Evolutionary conservation across 2,329 filamentous ascomycete genomes (phyloP), one percentile per base, ranked within the genome.

Genomic region (Ceratocystis variospora): DNA sequence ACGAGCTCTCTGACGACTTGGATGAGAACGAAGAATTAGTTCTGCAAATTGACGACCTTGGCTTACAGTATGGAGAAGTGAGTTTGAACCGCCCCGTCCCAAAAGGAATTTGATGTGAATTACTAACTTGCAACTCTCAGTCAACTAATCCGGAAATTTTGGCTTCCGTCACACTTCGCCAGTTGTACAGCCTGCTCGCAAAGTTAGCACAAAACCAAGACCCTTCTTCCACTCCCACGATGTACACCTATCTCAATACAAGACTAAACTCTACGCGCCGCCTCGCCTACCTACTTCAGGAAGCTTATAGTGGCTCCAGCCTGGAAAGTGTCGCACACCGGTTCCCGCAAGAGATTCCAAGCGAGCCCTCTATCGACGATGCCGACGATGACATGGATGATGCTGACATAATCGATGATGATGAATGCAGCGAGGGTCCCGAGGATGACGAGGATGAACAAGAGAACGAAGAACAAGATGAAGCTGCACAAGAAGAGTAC

Each of bases 21-120:
- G 72, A 73, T 4, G 67, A 73, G 2, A 74, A 77, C 19, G 80
- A 83, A 64, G 80, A 82, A 66, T 72, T 83, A 53, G 75, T 78
- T n/a, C 75, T 82, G 50, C 78, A 80, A 67, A 73, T 82, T 61
- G 79, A 82, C 33, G 78, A 81, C 67, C 76, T 83, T 50, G 79
- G 79, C 7, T 74, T 83, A 41, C 80, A 82, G 71, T 81, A 82
- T 71, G 74, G 78, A 22, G 80, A 82, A 74, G 79, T 80, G 73
- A 69, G 77, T 12, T 6, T 19, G 3, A 8, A 33, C 22, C 22
- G 55, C 31, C 62, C 65, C 19, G 50, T 66, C 28, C 33, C 41
- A 41, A 28, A 10, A 41, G 7, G 10, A 41, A 41, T 15, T 15
- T 12, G 3, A 41, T 15, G 12, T 41, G 0, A 41, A 15, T 41